phyloP scores from a whole-genome alignment of 108 stramenopile species.

The Cyclotella cryptica region DNA sequence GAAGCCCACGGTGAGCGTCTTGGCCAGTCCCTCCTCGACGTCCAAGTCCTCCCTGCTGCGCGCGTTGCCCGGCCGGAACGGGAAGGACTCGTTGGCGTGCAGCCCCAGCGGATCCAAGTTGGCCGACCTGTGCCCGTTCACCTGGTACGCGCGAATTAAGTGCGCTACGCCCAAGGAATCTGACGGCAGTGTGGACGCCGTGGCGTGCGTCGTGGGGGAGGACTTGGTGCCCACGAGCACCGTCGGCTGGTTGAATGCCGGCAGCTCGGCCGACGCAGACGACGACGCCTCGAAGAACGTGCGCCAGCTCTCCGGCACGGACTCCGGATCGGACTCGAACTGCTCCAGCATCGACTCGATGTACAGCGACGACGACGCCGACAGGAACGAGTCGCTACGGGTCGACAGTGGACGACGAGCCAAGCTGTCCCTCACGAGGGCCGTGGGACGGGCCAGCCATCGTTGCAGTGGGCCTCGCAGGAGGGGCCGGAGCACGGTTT shows the following conservation, averaged over 20 bases:
- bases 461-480: no score
- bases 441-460: no score
- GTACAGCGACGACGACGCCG: constrained; percentile 74
- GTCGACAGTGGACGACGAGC: no score
- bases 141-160: constrained; percentile 98
- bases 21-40: constrained; percentile 68
- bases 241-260: constrained; percentile 46
- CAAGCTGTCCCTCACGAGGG: no score
- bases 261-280: background rate
- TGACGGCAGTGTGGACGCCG: constrained; percentile 85
- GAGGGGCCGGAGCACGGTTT: no score
- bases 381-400: constrained; percentile 74
- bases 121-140: constrained; percentile 95
- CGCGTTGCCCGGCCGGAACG: constrained; percentile 70
- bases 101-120: constrained; percentile 96
- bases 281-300: constrained; percentile 40
- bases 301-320: constrained; percentile 70
- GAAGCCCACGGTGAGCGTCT: constrained; percentile 86
- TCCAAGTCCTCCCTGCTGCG: constrained; percentile 29
- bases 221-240: constrained; percentile 29
- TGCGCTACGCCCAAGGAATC: constrained; percentile 92
- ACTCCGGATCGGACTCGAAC: constrained; percentile 71
- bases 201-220: constrained; percentile 31
- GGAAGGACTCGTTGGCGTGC: constrained; percentile 82
- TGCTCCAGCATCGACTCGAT: constrained; percentile 89